Evolutionary conservation across 2,329 filamentous ascomycete species (phyloP), one percentile per base, ranked within the genome.

Genomic region (Daldinia sp.): DNA sequence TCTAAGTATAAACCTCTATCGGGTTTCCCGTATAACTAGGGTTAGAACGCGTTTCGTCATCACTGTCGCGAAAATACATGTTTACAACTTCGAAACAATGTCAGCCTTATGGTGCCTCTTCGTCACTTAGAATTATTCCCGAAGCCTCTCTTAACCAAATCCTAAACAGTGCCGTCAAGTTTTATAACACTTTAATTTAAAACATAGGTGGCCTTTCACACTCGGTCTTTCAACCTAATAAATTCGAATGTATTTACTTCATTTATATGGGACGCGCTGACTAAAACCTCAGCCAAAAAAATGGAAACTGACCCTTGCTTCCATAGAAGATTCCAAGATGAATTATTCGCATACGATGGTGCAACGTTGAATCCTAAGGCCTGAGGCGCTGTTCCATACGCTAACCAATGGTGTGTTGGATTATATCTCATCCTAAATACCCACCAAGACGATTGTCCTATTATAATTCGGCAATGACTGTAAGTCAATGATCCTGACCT

Each of bases 251-350:
- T 33, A 20, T 56, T 30, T 60, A 12, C 20, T 58, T 57, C 65
- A 62, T 65, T 42, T 63, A 65, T 33, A 57, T 54, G 60, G 60
- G 26, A 67, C 55, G 26, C 35, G 58, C 58, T 70, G 64, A 63
- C 57, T 51, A 50, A 62, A 37, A 56, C 28, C 30, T 53, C 37
- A 35, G 41, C 48, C 41, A 41, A 10, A 9, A 23, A 54, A 35
- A 20, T 23, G 18, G 10, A 37, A 37, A 23, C 30, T 15, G 3
- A 54, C 18, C 51, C 51, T 23, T 56, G 53, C 23, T 56, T 39
- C 28, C 20, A 26, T 37, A n/a, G 35, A 56, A 56, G 13, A 35
- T 56, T 68, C 35, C 65, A 35, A 65, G 30, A 46, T 37, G 57
- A 39, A 35, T 51, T 56, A 35, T 57, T 63, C 46, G 39, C 57